Evolutionary conservation across 208 protist genomes (phyloP), one percentile per base, ranked within the genome.

Genomic region (Kentomonas sorsogonicus): DNA sequence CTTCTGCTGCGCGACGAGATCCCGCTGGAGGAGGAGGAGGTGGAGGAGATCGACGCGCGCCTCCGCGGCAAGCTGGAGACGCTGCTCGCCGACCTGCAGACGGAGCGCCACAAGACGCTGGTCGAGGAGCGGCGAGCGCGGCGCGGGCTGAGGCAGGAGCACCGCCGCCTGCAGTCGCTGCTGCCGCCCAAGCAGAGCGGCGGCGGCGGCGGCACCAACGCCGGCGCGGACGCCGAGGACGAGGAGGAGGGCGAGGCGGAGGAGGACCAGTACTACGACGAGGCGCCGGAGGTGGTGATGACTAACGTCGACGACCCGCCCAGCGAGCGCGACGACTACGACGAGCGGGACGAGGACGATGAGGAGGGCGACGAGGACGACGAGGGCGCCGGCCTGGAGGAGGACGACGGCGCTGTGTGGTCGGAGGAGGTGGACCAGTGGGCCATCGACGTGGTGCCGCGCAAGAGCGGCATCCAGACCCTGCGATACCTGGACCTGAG

Each of bases 401-500:
- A 47, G 9, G 30, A 39, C 26, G 30, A 48, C 5, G 20, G 5
- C 2, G 56, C 58, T 4, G 55, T 62, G 30, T 53, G 43, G 15
- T 44, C 53, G 9, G 25, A 30, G 27, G 59, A 74, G n/a, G 50
- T 45, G 15, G 63, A 11, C 18, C 16, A 1, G 11, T 59, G 62
- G 6, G 46, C 58, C 36, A 53, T 50, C n/a, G 41, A 64, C 6
- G 34, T 38, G 15, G 52, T 72, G 65, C 63, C 64, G 27, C 60
- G 52, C 1, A 89, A 90, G 54, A 62, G 60, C 30, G 83, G 87
- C 25, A 73, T 91, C 59, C 57, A 71, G 38, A 75, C 74, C 7
- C 30, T 94, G 18, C 58, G 63, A 20, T 60, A 77, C 15, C 59
- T 94, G n/a, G 84, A 94, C 57, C 48, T 94, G 3, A 65, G 69